A percentile compares a stretch with the other conserved stretches of the same genome.
phyloP scores from a whole-genome alignment of 495 filamentous ascomycete genomes.

The Daldinia caldariorum region DNA sequence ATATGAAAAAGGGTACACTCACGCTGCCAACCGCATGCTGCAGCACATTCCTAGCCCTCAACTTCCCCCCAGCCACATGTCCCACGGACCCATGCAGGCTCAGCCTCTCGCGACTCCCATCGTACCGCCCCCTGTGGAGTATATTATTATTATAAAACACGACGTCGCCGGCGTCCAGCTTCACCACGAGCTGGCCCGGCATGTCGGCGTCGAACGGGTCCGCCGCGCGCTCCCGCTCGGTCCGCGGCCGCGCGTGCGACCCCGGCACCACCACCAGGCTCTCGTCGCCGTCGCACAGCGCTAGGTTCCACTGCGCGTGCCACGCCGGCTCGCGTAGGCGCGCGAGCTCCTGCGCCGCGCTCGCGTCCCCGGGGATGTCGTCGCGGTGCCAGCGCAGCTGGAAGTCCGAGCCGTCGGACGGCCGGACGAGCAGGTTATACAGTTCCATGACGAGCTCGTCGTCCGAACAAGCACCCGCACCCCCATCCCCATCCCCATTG shows the following conservation, averaged over 20 bases:
- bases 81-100: constrained; percentile 88
- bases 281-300: constrained; percentile 70
- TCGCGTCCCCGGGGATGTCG: constrained; percentile 69
- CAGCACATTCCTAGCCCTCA: constrained; percentile 78
- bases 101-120: constrained; percentile 66
- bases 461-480: constrained; percentile 33
- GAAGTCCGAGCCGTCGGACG: constrained; percentile 65
- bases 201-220: constrained; percentile 65
- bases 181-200: constrained; percentile 70
- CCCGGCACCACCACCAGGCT: constrained; percentile 77
- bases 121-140: constrained; percentile 81
- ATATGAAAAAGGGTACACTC: constrained; percentile 6
- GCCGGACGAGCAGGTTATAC: constrained; percentile 80
- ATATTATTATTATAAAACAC: constrained; percentile 93
- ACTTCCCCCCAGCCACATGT: constrained; percentile 60
- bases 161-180: constrained; percentile 73
- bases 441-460: constrained; percentile 75
- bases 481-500: too few relatives aligned
- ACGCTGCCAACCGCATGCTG: constrained; percentile 79
- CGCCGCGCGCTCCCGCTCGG: constrained; percentile 69
- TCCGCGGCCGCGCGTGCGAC: constrained; percentile 72
- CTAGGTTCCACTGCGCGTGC: constrained; percentile 83
- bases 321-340: constrained; percentile 59
- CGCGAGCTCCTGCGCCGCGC: constrained; percentile 61
- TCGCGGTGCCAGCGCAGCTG: constrained; percentile 81